Percentiles rank a stretch among this genome's conserved stretches.
These are phyloP conservation scores for Multifurca ochricompacta DNA, from an alignment of 768 basidiomycete species.

Conservation along the genomic window DNA sequence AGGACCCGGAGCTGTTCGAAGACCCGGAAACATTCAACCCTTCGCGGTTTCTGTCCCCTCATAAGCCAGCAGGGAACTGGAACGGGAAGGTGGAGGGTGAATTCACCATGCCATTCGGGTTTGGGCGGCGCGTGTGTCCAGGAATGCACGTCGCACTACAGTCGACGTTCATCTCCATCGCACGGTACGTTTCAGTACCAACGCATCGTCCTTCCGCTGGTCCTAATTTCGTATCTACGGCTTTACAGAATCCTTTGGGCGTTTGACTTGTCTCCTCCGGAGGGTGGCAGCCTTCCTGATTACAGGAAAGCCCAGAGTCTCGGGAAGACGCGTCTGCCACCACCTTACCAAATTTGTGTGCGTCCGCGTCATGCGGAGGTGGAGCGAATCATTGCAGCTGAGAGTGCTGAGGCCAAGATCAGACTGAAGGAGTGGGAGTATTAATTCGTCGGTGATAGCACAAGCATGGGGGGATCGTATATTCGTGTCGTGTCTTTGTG, in stretches of 20 bases:
- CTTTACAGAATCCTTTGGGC: slow-evolving; percentile 18
- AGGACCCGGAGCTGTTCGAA: slow-evolving; percentile 21
- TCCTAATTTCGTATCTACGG: background rate
- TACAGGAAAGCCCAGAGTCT: background rate
- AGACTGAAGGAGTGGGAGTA: slow-evolving; percentile 11
- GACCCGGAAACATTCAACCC: slow-evolving; percentile 23
- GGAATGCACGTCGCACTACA: slow-evolving; percentile 20
- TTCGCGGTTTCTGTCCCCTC: slow-evolving; percentile 21
- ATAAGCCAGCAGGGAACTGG: background rate
- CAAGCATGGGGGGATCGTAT: too few relatives aligned
- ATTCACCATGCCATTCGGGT: slow-evolving; percentile 22
- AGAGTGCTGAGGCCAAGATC: slow-evolving; percentile 10
- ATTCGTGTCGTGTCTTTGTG: background rate
- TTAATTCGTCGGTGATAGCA: background rate
- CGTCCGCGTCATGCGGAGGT: background rate
- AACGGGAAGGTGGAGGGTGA: slow-evolving; percentile 11
- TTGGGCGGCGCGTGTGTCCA: slow-evolving; percentile 22
- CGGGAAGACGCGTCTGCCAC: slow-evolving; percentile 5
- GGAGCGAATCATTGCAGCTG: slow-evolving; percentile 3
- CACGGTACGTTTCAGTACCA: slow-evolving; percentile 6
- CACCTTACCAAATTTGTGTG: background rate
- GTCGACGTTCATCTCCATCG: slow-evolving; percentile 12
- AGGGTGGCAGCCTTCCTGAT: background rate
- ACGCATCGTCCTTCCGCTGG: background rate
- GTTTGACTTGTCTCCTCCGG: slow-evolving; percentile 13